Evolutionary conservation across 1,139 yeast species (phyloP).

Genomic region (Zygosaccharomyces pseudobailii): DNA sequence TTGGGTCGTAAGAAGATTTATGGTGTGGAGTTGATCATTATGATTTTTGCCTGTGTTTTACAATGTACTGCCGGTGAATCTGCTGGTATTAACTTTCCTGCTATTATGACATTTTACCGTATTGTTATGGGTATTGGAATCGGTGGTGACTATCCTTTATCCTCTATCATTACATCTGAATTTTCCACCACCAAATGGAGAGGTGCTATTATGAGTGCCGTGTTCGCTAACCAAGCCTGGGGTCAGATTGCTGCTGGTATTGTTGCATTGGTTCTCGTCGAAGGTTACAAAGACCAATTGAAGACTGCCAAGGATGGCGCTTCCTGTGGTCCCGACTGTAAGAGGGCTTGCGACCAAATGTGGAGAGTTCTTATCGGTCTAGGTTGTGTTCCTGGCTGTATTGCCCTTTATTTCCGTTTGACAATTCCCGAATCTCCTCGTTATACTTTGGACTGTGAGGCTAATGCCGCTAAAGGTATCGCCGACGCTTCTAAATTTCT

Average conservation of each 20-base stretch:
- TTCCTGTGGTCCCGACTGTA: constrained; percentile 61
- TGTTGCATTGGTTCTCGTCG: constrained; percentile 66
- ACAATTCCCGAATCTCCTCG: constrained; percentile 94
- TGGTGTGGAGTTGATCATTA: constrained; percentile 80
- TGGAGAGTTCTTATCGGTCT: constrained; percentile 88
- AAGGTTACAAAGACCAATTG: constrained; percentile 62
- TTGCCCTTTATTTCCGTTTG: constrained; percentile 82
- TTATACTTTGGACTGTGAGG: constrained; percentile 69
- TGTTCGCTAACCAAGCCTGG: constrained; percentile 88
- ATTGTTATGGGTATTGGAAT: constrained; percentile 93
- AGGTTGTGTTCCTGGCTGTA: constrained; percentile 81
- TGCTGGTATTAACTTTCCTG: constrained; percentile 66
- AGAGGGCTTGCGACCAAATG: constrained; percentile 81
- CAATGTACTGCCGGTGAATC: constrained; percentile 70
- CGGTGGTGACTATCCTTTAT: constrained; percentile 98
- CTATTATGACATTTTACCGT: constrained; percentile 70
- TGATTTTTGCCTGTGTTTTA: constrained; percentile 73
- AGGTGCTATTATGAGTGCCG: constrained; percentile 95
- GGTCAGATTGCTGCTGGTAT: constrained; percentile 87
- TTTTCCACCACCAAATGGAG: constrained; percentile 90
- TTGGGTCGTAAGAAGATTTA: constrained; percentile 85
- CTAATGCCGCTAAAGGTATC: constrained; percentile 61
- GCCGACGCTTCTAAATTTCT: constrained; percentile 49
- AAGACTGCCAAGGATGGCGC: constrained; percentile 46
- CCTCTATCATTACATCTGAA: constrained; percentile 87